Evolutionary conservation across 129 eudicot genomes (phyloP).

Genomic region (Arctium minus): DNA sequence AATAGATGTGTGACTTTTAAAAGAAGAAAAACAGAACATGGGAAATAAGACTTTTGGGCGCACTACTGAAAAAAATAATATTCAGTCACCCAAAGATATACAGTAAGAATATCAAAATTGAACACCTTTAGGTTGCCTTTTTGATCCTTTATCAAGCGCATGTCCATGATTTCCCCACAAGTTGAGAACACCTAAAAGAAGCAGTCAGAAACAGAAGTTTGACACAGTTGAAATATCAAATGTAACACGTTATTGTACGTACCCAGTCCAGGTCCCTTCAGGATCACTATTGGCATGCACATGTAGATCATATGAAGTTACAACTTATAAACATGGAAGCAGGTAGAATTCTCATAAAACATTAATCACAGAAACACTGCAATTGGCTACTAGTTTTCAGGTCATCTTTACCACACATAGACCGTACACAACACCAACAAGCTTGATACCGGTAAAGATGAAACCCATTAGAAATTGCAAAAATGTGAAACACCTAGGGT

Average conservation of each 20-base stretch:
- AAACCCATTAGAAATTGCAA: not conserved
- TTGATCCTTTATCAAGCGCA: conserved; percentile 71
- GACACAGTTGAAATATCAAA: not conserved
- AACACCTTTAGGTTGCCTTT: conserved; percentile 67
- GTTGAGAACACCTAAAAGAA: conserved; percentile 57
- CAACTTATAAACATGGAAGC: not conserved
- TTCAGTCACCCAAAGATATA: not conserved
- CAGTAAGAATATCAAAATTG: not conserved
- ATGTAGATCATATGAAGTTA: not conserved
- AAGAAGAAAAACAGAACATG: not conserved
- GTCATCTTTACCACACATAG: not conserved
- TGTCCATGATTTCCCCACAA: conserved; percentile 75
- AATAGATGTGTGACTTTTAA: conserved; percentile 12
- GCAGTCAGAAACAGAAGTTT: not conserved
- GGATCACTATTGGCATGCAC: not conserved
- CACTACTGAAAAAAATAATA: not conserved
- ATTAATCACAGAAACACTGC: not conserved
- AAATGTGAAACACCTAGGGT: not conserved
- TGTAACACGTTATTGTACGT: not conserved
- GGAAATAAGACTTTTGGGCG: conserved; percentile 7
- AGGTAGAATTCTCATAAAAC: not conserved
- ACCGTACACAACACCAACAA: not conserved
- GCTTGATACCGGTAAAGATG: not conserved
- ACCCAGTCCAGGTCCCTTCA: not conserved
- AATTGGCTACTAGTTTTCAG: not conserved